These are phyloP conservation scores for Starmerella khaoyaiensis DNA, from an alignment of 805 yeast species.

Conservation along the genomic window DNA sequence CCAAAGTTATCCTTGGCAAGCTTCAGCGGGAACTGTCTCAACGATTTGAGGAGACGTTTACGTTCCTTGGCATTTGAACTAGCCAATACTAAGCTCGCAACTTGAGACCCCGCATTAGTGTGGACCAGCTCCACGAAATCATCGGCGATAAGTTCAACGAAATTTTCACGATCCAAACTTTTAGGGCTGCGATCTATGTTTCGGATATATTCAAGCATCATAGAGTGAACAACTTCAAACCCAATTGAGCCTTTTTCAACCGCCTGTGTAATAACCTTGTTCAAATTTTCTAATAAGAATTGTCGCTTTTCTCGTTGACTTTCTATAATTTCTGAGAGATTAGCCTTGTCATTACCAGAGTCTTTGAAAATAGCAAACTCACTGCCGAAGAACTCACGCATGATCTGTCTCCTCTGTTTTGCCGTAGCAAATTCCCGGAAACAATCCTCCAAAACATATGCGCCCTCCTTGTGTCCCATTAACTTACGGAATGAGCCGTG, in stretches of 20 bases:
- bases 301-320: slow-evolving; percentile 68
- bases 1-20: slow-evolving; percentile 79
- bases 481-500: slow-evolving; percentile 84
- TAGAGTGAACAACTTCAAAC: slow-evolving; percentile 89
- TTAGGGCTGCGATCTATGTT: slow-evolving; percentile 44
- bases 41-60: slow-evolving; percentile 55
- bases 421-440: slow-evolving; percentile 72
- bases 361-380: slow-evolving; percentile 85
- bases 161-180: slow-evolving; percentile 49
- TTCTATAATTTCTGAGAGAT: slow-evolving; percentile 50
- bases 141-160: slow-evolving; percentile 70
- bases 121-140: slow-evolving; percentile 92
- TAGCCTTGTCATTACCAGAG: slow-evolving; percentile 46
- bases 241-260: slow-evolving; percentile 94
- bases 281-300: slow-evolving; percentile 59
- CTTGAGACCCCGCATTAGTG: slow-evolving; percentile 88
- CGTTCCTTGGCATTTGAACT: slow-evolving; percentile 86
- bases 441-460: slow-evolving; percentile 90
- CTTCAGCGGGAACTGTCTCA: slow-evolving; percentile 64
- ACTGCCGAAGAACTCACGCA: slow-evolving; percentile 93
- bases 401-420: slow-evolving; percentile 78
- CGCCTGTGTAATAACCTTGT: slow-evolving; percentile 74
- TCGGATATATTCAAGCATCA: slow-evolving; percentile 76
- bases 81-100: slow-evolving; percentile 69
- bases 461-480: slow-evolving; percentile 96